Evolutionary conservation across 148 eudicot genomes (phyloP).

Genomic region (Pharnaceum exiguum): DNA sequence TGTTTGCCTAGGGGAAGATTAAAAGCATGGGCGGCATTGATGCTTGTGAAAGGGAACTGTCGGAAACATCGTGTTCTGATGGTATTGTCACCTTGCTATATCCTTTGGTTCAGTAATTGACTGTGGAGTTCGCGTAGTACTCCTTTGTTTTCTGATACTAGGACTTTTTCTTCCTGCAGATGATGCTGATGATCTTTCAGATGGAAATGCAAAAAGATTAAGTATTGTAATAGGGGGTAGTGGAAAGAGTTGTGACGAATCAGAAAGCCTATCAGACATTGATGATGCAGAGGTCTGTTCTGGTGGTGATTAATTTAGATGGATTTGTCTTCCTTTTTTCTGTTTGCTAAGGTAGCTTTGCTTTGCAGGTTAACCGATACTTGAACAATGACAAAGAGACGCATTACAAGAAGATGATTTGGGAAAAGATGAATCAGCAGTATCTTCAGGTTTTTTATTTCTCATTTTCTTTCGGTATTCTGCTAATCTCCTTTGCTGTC

Average conservation of each 20-base stretch:
- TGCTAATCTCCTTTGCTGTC: neutral
- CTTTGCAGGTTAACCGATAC: slow-evolving; percentile 22
- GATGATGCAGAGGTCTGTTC: slow-evolving; percentile 29
- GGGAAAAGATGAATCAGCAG: slow-evolving; percentile 29
- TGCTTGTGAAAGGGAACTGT: slow-evolving; percentile 8
- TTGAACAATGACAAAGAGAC: slow-evolving; percentile 21
- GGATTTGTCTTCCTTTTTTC: neutral
- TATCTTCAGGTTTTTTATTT: slow-evolving; percentile 25
- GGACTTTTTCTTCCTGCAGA: neutral
- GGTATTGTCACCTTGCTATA: slow-evolving; percentile 6
- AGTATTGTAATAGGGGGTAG: slow-evolving; percentile 11
- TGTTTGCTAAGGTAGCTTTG: too few species aligned
- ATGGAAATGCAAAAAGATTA: neutral
- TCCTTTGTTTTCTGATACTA: neutral
- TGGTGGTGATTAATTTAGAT: neutral
- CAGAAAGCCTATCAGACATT: slow-evolving; percentile 32
- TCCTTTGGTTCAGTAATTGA: neutral
- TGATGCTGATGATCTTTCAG: slow-evolving; percentile 6
- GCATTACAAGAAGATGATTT: slow-evolving; percentile 24
- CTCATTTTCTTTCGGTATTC: neutral
- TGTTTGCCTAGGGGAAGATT: neutral
- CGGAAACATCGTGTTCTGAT: slow-evolving; percentile 21
- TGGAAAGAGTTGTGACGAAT: slow-evolving; percentile 11
- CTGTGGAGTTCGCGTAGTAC: neutral
- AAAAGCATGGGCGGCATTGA: slow-evolving; percentile 18